These are phyloP conservation scores for Salix purpurea DNA, from an alignment of 345 rosid species.

Conservation along the genomic window DNA sequence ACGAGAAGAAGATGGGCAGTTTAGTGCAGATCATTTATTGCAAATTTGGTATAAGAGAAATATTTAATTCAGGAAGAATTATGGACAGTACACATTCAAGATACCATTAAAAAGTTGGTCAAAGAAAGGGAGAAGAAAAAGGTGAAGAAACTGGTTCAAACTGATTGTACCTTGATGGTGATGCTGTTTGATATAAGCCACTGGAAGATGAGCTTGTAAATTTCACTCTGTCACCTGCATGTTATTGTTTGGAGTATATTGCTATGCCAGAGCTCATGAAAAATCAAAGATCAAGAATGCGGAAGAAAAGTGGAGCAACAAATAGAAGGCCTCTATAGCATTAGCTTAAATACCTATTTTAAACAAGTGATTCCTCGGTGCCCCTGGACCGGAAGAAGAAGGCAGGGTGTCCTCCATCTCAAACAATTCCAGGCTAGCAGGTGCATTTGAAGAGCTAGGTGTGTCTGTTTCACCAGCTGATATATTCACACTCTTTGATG, in stretches of 20 bases:
- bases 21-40: neutral
- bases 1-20: neutral
- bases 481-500: slow-evolving; percentile 38
- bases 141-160: neutral
- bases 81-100: neutral
- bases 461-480: slow-evolving; percentile 51
- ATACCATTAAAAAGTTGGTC: neutral
- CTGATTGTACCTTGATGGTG: slow-evolving; percentile 53
- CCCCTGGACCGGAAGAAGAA: slow-evolving; percentile 45
- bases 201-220: slow-evolving; percentile 44
- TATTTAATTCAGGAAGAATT: neutral
- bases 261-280: slow-evolving; percentile 14
- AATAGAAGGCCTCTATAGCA: neutral
- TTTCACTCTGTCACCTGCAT: slow-evolving; percentile 76
- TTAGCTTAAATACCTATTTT: slow-evolving; percentile 52
- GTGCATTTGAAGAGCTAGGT: slow-evolving; percentile 47
- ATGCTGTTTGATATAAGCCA: slow-evolving; percentile 41
- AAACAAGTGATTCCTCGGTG: slow-evolving; percentile 47
- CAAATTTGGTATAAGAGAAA: neutral
- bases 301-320: slow-evolving; percentile 1
- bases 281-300: neutral
- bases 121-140: neutral
- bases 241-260: slow-evolving; percentile 7
- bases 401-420: slow-evolving; percentile 53
- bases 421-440: slow-evolving; percentile 55